phyloP scores from a whole-genome alignment of 441 rosid species.

The Jatropha podagrica region DNA sequence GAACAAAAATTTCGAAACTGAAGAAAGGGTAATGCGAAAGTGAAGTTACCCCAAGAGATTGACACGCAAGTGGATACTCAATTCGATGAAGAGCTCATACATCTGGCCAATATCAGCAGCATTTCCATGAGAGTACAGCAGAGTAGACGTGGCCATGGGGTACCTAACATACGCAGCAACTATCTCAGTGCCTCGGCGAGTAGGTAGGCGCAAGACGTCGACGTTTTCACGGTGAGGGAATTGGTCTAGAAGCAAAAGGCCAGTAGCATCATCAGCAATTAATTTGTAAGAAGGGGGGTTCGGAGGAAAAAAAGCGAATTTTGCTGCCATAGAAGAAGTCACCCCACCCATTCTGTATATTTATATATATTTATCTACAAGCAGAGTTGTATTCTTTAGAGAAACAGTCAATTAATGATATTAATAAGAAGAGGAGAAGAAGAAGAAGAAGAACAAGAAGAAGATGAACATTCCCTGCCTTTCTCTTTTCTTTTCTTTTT shows the following conservation, averaged over 20 bases:
- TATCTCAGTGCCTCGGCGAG: slow-evolving; percentile 80
- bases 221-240: slow-evolving; percentile 93
- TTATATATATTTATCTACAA: neutral
- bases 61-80: slow-evolving; percentile 86
- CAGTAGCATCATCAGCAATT: slow-evolving; percentile 62
- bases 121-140: slow-evolving; percentile 97
- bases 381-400: neutral
- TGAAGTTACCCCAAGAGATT: slow-evolving; percentile 86
- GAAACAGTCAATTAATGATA: slow-evolving; percentile 14
- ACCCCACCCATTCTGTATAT: slow-evolving; percentile 77
- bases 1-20: neutral
- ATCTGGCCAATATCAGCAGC: slow-evolving; percentile 99
- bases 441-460: slow-evolving; percentile 1
- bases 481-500: slow-evolving; percentile 6
- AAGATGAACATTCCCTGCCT: slow-evolving; percentile 17
- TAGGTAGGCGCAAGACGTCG: slow-evolving; percentile 68
- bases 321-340: slow-evolving; percentile 97
- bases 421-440: neutral
- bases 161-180: slow-evolving; percentile 79
- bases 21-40: slow-evolving; percentile 9
- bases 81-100: slow-evolving; percentile 97
- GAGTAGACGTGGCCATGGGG: slow-evolving; percentile 87
- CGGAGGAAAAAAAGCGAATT: slow-evolving; percentile 96
- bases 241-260: slow-evolving; percentile 72
- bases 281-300: slow-evolving; percentile 94